Evolutionary conservation across 345 rosid genomes (phyloP).

Genomic region (Triadica sebifera): DNA sequence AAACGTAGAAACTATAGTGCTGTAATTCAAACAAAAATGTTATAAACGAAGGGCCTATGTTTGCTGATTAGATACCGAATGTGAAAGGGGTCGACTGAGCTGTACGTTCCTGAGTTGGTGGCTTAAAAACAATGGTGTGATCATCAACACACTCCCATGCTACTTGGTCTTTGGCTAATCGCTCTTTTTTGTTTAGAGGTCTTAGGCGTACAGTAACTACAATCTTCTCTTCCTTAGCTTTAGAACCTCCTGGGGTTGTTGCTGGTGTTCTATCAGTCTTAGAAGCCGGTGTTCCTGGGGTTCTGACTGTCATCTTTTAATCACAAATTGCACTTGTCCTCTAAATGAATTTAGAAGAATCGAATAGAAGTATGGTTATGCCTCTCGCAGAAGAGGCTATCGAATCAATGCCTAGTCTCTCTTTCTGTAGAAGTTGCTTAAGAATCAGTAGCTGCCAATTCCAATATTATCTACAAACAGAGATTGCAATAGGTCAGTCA

Average conservation of each 20-base stretch:
- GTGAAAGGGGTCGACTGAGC: constrained; percentile 73
- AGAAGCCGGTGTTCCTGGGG: constrained; percentile 83
- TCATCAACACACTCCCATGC: constrained; percentile 97
- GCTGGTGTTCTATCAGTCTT: constrained; percentile 77
- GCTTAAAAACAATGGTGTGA: constrained; percentile 67
- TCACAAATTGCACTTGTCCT: not conserved
- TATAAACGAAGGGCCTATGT: not conserved
- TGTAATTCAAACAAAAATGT: not conserved
- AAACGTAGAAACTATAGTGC: not conserved
- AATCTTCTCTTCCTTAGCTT: constrained; percentile 86
- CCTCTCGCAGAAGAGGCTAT: constrained; percentile 12
- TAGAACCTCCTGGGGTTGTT: constrained; percentile 36
- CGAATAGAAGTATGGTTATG: not conserved
- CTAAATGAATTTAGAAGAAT: not conserved
- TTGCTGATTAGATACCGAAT: constrained; percentile 57
- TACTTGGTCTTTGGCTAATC: constrained; percentile 74
- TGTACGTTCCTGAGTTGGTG: constrained; percentile 71
- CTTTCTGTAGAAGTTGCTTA: not conserved
- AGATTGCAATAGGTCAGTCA: not conserved
- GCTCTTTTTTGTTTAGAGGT: constrained; percentile 89
- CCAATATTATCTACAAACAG: constrained; percentile 5
- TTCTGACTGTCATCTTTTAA: constrained; percentile 44
- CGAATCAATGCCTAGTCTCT: not conserved
- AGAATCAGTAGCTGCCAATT: constrained; percentile 12
- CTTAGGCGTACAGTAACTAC: constrained; percentile 93